A percentile compares a stretch with the other conserved stretches of the same genome.
phyloP scores from a whole-genome alignment of 2,329 filamentous ascomycete genomes.

The Cladosporium phlei region DNA sequence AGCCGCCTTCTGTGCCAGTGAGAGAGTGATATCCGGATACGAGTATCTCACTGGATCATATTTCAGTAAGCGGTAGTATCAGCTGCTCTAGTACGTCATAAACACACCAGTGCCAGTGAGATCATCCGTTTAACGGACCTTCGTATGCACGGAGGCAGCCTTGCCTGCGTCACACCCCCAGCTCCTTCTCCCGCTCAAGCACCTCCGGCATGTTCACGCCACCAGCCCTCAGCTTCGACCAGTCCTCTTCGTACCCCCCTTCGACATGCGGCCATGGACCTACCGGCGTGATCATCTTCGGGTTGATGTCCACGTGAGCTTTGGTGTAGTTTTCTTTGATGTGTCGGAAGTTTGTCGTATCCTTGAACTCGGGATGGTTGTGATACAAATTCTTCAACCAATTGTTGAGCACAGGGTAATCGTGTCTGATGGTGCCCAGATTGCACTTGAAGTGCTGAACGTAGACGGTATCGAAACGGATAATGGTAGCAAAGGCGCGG shows the following conservation, averaged over 20 bases:
- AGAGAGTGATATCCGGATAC: too few relatives aligned
- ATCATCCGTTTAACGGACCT: too few relatives aligned
- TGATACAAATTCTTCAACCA: slow-evolving; percentile 59
- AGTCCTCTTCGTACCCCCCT: slow-evolving; percentile 46
- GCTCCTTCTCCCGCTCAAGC: slow-evolving; percentile 29
- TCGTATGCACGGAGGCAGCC: neutral
- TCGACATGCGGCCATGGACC: slow-evolving; percentile 59
- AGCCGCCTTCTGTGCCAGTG: too few relatives aligned
- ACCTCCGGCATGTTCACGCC: slow-evolving; percentile 42
- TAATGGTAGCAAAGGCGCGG: slow-evolving; percentile 52
- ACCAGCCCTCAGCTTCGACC: slow-evolving; percentile 46
- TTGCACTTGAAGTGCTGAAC: slow-evolving; percentile 65
- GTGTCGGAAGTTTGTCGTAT: slow-evolving; percentile 61
- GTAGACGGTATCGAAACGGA: slow-evolving; percentile 54
- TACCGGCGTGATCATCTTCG: slow-evolving; percentile 57
- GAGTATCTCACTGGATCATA: too few relatives aligned
- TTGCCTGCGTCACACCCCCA: slow-evolving; percentile 13
- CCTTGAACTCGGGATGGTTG: slow-evolving; percentile 50
- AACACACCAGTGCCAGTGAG: too few relatives aligned
- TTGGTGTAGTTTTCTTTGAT: slow-evolving; percentile 67
- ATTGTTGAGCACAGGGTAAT: slow-evolving; percentile 57
- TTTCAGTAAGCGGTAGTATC: too few relatives aligned
- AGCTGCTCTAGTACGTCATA: too few relatives aligned
- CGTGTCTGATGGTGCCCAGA: slow-evolving; percentile 52
- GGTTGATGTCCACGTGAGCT: slow-evolving; percentile 56